These are phyloP conservation scores for Lachnellula hyalina DNA, from an alignment of 2,329 filamentous ascomycete species.

Conservation along the genomic window DNA sequence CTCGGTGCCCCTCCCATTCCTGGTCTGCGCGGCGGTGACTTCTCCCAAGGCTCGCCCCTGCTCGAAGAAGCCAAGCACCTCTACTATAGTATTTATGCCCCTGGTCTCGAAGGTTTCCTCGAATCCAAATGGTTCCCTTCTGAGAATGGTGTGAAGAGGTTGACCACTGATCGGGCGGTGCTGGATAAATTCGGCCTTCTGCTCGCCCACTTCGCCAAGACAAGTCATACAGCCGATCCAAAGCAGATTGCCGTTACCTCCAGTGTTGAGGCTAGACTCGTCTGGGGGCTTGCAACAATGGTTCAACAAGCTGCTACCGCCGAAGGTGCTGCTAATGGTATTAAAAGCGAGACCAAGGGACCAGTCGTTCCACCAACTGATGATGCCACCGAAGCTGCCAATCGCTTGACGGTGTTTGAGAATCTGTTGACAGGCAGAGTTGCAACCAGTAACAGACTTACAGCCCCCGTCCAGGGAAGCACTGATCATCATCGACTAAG, in stretches of 20 bases:
- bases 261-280: constrained; percentile 51
- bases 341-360: constrained; percentile 29
- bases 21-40: constrained; percentile 43
- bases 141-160: constrained; percentile 29
- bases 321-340: constrained; percentile 24
- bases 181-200: constrained; percentile 64
- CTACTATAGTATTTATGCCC: constrained; percentile 71
- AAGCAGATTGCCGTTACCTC: constrained; percentile 49
- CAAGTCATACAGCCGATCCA: constrained; percentile 42
- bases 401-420: constrained; percentile 71
- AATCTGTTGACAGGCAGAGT: constrained; percentile 68
- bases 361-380: constrained; percentile 45
- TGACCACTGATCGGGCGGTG: constrained; percentile 52
- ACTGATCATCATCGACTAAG: constrained; percentile 50
- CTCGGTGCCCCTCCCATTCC: constrained; percentile 55
- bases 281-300: constrained; percentile 55
- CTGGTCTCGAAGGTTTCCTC: constrained; percentile 67
- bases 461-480: constrained; percentile 44
- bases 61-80: constrained; percentile 65
- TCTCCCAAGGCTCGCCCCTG: constrained; percentile 38
- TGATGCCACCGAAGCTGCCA: constrained; percentile 58
- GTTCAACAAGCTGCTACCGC: constrained; percentile 22
- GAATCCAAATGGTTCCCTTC: constrained; percentile 79
- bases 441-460: constrained; percentile 52
- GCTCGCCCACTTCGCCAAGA: constrained; percentile 47